Evolutionary conservation across 1,284 basidiomycete genomes (phyloP).

Genomic region (Mixia osmundae): DNA sequence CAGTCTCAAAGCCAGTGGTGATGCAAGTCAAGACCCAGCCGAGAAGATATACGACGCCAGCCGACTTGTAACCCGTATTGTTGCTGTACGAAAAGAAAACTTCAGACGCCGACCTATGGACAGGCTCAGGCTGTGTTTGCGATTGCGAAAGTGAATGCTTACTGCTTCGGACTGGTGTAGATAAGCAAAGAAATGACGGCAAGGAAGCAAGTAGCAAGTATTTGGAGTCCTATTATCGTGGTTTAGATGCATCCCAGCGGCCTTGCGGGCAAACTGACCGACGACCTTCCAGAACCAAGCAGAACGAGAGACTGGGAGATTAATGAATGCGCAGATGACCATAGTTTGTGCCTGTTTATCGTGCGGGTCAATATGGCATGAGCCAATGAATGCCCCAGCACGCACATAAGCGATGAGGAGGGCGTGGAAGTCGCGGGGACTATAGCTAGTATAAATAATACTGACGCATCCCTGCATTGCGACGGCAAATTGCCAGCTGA

Average conservation of each 20-base stretch:
- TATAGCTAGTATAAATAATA: conserved; percentile 9
- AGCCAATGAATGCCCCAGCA: background rate
- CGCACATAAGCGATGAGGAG: conserved; percentile 13
- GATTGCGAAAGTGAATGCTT: no score
- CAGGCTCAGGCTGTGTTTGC: background rate
- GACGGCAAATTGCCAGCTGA: conserved; percentile 15
- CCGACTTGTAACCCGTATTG: conserved; percentile 11
- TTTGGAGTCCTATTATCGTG: conserved; percentile 3
- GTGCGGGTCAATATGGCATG: background rate
- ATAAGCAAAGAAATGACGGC: conserved; percentile 12
- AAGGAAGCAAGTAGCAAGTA: conserved; percentile 8
- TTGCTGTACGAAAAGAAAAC: conserved; percentile 16
- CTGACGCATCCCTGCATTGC: conserved; percentile 14
- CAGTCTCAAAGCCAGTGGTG: conserved; percentile 15
- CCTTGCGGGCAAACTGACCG: conserved; percentile 3
- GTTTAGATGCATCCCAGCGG: background rate
- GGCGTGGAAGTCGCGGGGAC: conserved; percentile 10
- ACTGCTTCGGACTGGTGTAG: conserved; percentile 1
- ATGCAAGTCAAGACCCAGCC: conserved; percentile 17
- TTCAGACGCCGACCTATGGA: conserved; percentile 7
- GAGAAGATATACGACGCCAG: conserved; percentile 17
- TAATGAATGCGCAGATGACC: conserved; percentile 11
- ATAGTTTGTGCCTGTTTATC: conserved; percentile 10
- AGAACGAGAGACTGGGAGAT: conserved; percentile 11
- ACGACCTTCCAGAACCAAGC: conserved; percentile 15